A percentile compares a stretch with the other conserved stretches of the same genome.
These are phyloP conservation scores for Quercus suber DNA, from an alignment of 306 rosid species.

Conservation along the genomic window DNA sequence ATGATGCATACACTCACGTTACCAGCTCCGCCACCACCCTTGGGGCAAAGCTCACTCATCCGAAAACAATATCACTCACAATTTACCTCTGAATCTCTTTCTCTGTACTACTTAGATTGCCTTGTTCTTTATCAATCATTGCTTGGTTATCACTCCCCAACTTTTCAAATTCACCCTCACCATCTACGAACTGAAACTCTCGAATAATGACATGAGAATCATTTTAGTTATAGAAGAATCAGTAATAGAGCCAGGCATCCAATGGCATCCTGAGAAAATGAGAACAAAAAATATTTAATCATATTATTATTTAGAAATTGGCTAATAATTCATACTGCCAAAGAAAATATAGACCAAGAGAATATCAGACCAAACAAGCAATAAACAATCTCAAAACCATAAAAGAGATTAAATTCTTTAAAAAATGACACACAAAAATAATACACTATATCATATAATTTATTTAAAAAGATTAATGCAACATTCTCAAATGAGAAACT, in stretches of 20 bases:
- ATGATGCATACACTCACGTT: neutral
- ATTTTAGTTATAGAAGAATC: constrained; percentile 65
- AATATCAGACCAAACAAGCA: constrained; percentile 13
- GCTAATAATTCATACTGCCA: neutral
- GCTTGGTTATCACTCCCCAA: constrained; percentile 23
- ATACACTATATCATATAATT: neutral
- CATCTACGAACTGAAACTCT: constrained; percentile 48
- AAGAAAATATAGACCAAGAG: constrained; percentile 9
- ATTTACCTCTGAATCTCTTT: constrained; percentile 55
- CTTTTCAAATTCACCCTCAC: constrained; percentile 37
- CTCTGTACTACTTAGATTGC: constrained; percentile 36
- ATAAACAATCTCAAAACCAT: neutral
- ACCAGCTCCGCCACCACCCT: no score
- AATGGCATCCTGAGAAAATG: constrained; percentile 67
- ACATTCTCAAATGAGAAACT: no score
- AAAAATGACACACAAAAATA: neutral
- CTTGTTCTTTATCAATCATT: constrained; percentile 28
- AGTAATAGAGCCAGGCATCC: constrained; percentile 75
- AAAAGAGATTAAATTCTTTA: neutral
- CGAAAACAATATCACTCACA: neutral
- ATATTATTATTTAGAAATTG: constrained; percentile 1
- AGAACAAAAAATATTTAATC: neutral
- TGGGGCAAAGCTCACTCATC: no score
- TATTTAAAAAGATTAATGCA: no score
- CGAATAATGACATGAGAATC: constrained; percentile 46